Evolutionary conservation across 1,139 yeast genomes (phyloP).

Genomic region (Saccharomycopsis hybrid): DNA sequence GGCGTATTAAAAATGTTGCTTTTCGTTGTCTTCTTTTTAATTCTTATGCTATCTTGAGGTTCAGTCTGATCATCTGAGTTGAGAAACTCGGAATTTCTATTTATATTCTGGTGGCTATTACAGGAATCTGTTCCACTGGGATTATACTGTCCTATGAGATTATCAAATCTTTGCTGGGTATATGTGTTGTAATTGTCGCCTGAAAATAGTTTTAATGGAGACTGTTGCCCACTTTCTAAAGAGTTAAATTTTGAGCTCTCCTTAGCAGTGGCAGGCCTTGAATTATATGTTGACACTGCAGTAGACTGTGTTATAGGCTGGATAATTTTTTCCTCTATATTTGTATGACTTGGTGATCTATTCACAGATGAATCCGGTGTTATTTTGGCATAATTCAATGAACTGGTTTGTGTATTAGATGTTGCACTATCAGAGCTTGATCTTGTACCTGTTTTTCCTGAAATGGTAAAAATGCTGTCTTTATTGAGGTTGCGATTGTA

Average conservation of each 20-base stretch:
- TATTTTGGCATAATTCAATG: too few species aligned
- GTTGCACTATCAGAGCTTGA: too few species aligned
- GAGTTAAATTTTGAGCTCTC: slow-evolving; percentile 13
- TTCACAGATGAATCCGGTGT: slow-evolving; percentile 10
- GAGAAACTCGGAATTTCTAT: too few species aligned
- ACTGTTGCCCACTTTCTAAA: slow-evolving; percentile 24
- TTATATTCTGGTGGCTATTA: too few species aligned
- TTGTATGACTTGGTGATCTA: background rate
- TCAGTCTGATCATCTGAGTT: too few species aligned
- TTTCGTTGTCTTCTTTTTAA: too few species aligned
- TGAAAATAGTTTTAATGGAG: slow-evolving; percentile 37
- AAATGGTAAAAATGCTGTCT: too few species aligned
- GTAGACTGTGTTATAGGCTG: slow-evolving; percentile 11
- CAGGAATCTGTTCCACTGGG: background rate
- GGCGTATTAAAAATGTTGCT: too few species aligned
- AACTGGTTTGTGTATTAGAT: background rate
- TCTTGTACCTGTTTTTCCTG: too few species aligned
- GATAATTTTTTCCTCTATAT: background rate
- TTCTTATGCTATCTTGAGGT: too few species aligned
- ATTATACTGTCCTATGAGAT: slow-evolving; percentile 10
- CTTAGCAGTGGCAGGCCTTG: background rate
- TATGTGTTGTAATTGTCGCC: slow-evolving; percentile 30
- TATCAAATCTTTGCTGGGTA: slow-evolving; percentile 19
- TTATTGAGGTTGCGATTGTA: too few species aligned
- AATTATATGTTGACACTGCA: slow-evolving; percentile 2